These are phyloP conservation scores for Botrytis porri DNA, from an alignment of 2,329 filamentous ascomycete species.

Conservation along the genomic window DNA sequence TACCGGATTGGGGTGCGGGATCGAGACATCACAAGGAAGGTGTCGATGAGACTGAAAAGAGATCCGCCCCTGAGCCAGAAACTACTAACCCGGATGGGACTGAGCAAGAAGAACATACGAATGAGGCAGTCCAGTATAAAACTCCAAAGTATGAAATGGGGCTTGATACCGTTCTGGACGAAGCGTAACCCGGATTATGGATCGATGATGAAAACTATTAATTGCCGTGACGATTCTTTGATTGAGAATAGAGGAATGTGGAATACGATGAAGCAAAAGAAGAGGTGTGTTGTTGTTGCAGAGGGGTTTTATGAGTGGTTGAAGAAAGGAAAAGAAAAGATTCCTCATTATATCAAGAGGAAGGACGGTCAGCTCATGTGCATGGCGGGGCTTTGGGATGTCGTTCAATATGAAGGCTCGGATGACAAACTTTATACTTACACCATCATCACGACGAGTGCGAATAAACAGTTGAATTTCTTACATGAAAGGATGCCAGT, in stretches of 20 bases:
- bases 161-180: slow-evolving; percentile 89
- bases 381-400: slow-evolving; percentile 90
- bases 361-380: slow-evolving; percentile 78
- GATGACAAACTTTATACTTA: slow-evolving; percentile 79
- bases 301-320: slow-evolving; percentile 98
- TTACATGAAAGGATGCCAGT: slow-evolving; percentile 96
- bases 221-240: slow-evolving; percentile 88
- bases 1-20: slow-evolving; percentile 58
- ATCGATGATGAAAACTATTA: slow-evolving; percentile 83
- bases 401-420: slow-evolving; percentile 71
- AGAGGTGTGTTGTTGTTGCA: slow-evolving; percentile 82
- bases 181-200: slow-evolving; percentile 76
- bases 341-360: slow-evolving; percentile 80
- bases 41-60: slow-evolving; percentile 29
- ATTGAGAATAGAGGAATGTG: slow-evolving; percentile 78
- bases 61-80: slow-evolving; percentile 26
- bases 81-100: background rate
- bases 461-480: slow-evolving; percentile 78
- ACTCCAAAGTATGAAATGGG: slow-evolving; percentile 94
- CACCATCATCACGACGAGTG: slow-evolving; percentile 87
- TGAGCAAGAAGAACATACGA: slow-evolving; percentile 23
- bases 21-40: slow-evolving; percentile 33
- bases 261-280: slow-evolving; percentile 84
- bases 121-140: slow-evolving; percentile 63
- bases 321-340: slow-evolving; percentile 76